These are phyloP conservation scores for Candida patagonica DNA, from an alignment of 805 yeast species.

Conservation along the genomic window DNA sequence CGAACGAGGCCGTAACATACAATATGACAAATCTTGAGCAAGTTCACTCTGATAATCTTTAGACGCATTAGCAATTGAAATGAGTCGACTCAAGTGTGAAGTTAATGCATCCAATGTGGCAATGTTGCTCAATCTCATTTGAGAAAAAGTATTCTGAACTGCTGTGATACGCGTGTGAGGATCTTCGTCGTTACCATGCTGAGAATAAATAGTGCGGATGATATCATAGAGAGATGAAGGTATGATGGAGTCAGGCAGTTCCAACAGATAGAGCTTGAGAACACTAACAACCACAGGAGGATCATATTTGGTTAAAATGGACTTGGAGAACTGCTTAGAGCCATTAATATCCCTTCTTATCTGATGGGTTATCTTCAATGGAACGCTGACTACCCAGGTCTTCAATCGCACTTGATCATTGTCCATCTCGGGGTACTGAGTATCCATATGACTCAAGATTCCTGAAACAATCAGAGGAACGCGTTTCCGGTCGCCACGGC, in stretches of 20 bases:
- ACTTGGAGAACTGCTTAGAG: conserved; percentile 21
- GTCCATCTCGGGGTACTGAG: conserved; percentile 51
- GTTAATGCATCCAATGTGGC: conserved; percentile 77
- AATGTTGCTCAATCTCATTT: conserved; percentile 59
- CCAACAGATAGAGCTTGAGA: conserved; percentile 64
- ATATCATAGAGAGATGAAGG: conserved; percentile 58
- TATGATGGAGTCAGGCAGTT: conserved; percentile 69
- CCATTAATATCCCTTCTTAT: conserved; percentile 46
- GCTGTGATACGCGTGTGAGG: conserved; percentile 44
- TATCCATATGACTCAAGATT: conserved; percentile 58
- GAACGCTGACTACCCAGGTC: conserved; percentile 61
- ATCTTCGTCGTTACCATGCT: conserved; percentile 33
- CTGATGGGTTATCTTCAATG: conserved; percentile 50
- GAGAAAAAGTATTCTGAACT: conserved; percentile 53
- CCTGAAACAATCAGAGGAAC: conserved; percentile 63
- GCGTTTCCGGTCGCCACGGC: conserved; percentile 59
- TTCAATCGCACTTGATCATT: conserved; percentile 60
- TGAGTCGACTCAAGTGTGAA: conserved; percentile 61
- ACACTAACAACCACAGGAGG: conserved; percentile 60
- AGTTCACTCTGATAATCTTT: conserved; percentile 30
- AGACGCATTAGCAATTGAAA: conserved; percentile 37
- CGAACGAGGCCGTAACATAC: conserved; percentile 46
- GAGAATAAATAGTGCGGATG: conserved; percentile 54
- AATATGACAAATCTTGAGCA: conserved; percentile 56
- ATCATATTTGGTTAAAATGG: conserved; percentile 28